These are phyloP conservation scores for Lodderomyces theae DNA, from an alignment of 1,139 yeast species.

Conservation along the genomic window DNA sequence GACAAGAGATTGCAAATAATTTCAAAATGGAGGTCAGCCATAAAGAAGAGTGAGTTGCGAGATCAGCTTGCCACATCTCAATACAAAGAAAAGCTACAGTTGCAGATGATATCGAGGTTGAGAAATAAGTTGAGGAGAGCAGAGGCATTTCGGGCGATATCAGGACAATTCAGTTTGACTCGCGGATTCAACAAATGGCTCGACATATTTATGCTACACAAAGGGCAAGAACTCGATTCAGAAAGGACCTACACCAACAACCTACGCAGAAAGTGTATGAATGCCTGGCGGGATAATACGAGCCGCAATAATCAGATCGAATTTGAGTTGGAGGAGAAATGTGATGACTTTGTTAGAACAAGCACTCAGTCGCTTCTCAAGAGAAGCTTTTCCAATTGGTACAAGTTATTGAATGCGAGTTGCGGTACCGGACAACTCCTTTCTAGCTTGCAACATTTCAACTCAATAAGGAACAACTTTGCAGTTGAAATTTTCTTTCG, in stretches of 20 bases:
- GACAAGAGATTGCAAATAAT: background rate
- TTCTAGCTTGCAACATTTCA: conserved; percentile 15
- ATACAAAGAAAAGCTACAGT: background rate
- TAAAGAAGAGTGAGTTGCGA: background rate
- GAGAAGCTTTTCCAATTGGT: background rate
- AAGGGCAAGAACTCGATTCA: too few relatives aligned
- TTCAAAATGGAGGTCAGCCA: background rate
- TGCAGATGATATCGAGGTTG: background rate
- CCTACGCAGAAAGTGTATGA: background rate
- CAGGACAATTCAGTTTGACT: background rate
- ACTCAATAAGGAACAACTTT: conserved; percentile 12
- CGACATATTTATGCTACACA: background rate
- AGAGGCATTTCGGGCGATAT: background rate
- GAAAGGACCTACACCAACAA: background rate
- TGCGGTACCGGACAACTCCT: conserved; percentile 6
- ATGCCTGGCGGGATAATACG: background rate
- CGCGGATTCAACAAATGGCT: background rate
- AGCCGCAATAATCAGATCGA: background rate
- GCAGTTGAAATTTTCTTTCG: conserved; percentile 15
- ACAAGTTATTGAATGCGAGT: background rate
- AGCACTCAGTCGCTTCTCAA: background rate
- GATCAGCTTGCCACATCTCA: background rate
- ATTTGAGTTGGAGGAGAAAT: background rate
- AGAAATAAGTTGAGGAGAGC: background rate
- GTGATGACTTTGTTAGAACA: background rate